Evolutionary conservation across 139 green algal species (phyloP).

Genomic region (Coelastrella sp.): DNA sequence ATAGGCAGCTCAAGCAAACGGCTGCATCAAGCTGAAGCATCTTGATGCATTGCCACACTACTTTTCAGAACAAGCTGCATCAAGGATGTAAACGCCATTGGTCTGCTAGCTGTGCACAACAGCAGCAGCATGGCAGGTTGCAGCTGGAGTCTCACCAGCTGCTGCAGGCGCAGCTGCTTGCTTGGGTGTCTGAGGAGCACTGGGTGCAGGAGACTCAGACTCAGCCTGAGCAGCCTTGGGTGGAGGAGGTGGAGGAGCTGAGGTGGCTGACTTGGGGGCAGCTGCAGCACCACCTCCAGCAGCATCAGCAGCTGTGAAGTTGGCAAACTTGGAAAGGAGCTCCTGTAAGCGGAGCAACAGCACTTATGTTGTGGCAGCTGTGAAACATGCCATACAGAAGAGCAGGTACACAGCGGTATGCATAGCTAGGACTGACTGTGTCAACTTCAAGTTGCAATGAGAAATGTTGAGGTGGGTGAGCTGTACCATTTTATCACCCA

Average conservation of each 20-base stretch:
- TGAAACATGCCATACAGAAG: too few relatives aligned
- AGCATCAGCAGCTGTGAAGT: constrained; percentile 73
- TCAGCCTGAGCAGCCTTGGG: constrained; percentile 9
- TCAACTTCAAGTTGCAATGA: too few relatives aligned
- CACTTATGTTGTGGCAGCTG: neutral
- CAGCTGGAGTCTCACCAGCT: neutral
- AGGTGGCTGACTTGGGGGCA: constrained; percentile 39
- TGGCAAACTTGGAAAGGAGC: constrained; percentile 72
- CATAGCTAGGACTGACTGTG: too few relatives aligned
- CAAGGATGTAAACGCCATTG: too few relatives aligned
- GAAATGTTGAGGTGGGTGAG: too few relatives aligned
- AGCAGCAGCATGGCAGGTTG: neutral
- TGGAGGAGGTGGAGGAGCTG: constrained; percentile 37
- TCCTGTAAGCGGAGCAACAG: constrained; percentile 44
- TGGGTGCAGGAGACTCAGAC: neutral
- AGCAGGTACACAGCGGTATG: too few relatives aligned
- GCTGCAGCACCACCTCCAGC: constrained; percentile 21
- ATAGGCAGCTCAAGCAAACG: too few relatives aligned
- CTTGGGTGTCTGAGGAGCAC: neutral
- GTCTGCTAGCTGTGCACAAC: too few relatives aligned
- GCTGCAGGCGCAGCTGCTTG: neutral
- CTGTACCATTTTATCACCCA: neutral
- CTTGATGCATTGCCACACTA: too few relatives aligned
- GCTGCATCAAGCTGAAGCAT: too few relatives aligned
- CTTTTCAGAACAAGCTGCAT: too few relatives aligned